Evolutionary conservation across 2,329 filamentous ascomycete species (phyloP).

Genomic region (Pseudocercospora macadamiae): DNA sequence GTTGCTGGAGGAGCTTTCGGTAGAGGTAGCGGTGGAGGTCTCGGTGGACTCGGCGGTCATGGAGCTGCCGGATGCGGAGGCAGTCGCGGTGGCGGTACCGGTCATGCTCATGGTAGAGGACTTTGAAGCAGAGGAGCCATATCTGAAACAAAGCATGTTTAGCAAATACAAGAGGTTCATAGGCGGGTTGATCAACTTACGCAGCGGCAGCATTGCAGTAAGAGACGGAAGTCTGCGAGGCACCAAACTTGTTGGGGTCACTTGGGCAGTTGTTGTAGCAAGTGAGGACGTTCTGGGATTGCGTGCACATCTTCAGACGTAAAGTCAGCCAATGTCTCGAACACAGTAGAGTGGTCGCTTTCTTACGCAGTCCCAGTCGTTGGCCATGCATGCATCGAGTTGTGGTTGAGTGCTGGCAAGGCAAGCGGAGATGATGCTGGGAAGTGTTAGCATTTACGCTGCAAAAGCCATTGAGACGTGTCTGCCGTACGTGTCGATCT

Average conservation of each 20-base stretch:
- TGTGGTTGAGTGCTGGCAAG: slow-evolving; percentile 45
- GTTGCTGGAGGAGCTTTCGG: not conserved
- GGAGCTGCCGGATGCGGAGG: slow-evolving; percentile 9
- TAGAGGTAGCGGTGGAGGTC: slow-evolving; percentile 8
- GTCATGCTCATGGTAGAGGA: slow-evolving; percentile 51
- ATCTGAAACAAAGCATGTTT: slow-evolving; percentile 5
- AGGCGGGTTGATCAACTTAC: slow-evolving; percentile 28
- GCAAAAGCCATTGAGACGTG: not conserved
- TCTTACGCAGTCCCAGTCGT: slow-evolving; percentile 61
- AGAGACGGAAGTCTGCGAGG: slow-evolving; percentile 38
- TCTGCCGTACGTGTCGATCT: slow-evolving; percentile 42
- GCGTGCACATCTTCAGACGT: slow-evolving; percentile 62
- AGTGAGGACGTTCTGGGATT: slow-evolving; percentile 46
- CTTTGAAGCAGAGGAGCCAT: slow-evolving; percentile 27
- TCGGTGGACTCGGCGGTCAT: slow-evolving; percentile 3
- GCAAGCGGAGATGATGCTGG: slow-evolving; percentile 57
- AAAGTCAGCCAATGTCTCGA: too few relatives aligned
- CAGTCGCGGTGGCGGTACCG: slow-evolving; percentile 42
- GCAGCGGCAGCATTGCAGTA: slow-evolving; percentile 41
- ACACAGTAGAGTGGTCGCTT: too few relatives aligned
- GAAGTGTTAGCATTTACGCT: not conserved
- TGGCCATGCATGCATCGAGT: slow-evolving; percentile 48
- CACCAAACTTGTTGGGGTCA: slow-evolving; percentile 42
- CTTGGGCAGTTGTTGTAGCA: slow-evolving; percentile 68
- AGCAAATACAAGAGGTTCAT: not conserved